These are phyloP conservation scores for Colletotrichum endophyticum DNA, from an alignment of 2,329 filamentous ascomycete genomes.

Conservation along the genomic window DNA sequence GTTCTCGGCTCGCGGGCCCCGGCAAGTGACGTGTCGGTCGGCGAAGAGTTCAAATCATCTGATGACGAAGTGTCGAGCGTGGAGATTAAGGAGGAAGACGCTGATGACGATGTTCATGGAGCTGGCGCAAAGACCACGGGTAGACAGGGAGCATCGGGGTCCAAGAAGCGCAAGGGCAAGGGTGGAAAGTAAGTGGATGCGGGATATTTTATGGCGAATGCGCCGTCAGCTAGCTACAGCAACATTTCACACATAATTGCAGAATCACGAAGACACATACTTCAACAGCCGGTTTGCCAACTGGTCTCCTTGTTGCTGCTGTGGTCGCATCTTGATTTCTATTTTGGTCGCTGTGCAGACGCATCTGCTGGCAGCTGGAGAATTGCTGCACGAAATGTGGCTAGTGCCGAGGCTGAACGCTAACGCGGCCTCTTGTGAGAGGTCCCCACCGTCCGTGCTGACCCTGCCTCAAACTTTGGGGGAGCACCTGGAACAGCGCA, in stretches of 20 bases:
- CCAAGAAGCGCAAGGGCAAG: constrained; percentile 22
- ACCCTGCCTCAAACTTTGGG: not conserved
- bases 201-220: not conserved
- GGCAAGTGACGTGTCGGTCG: not conserved
- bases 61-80: not conserved
- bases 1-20: constrained; percentile 47
- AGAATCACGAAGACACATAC: not conserved
- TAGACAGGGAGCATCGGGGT: constrained; percentile 8
- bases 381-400: not conserved
- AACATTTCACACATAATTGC: not conserved
- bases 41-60: constrained; percentile 22
- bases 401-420: not conserved
- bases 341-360: not conserved
- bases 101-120: not conserved
- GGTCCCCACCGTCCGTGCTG: not conserved
- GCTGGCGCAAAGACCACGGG: constrained; percentile 11
- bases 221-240: not conserved
- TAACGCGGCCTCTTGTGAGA: not conserved
- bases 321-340: not conserved
- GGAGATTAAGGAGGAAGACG: constrained; percentile 5
- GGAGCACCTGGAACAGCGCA: not conserved
- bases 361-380: not conserved
- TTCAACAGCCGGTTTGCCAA: fast-evolving
- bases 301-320: not conserved
- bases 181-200: constrained; percentile 4